These are phyloP conservation scores for Musa itinerans DNA, from an alignment of 176 grass and related monocot genomes.

Conservation along the genomic window DNA sequence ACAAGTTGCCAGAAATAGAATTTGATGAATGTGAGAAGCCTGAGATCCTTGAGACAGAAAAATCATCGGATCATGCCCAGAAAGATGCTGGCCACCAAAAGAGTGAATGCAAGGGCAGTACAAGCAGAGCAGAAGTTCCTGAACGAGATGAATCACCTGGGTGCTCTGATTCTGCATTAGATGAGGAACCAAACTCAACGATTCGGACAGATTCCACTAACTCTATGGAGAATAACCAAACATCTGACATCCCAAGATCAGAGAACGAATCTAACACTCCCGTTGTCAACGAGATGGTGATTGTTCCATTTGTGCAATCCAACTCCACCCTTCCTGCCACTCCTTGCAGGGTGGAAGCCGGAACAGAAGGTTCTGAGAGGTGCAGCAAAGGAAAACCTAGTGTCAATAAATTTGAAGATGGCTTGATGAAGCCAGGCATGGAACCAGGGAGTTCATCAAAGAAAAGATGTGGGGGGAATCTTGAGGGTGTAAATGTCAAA, in stretches of 20 bases:
- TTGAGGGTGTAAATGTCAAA: slow-evolving; percentile 39
- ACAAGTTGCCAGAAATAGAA: slow-evolving; percentile 83
- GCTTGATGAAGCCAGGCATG: slow-evolving; percentile 50
- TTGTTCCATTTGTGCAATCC: background rate
- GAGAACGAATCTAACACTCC: slow-evolving; percentile 53
- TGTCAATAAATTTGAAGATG: slow-evolving; percentile 36
- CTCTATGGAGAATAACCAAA: slow-evolving; percentile 37
- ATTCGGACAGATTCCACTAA: slow-evolving; percentile 63
- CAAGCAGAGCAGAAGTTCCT: slow-evolving; percentile 35
- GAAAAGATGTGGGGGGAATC: slow-evolving; percentile 54
- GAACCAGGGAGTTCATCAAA: slow-evolving; percentile 86
- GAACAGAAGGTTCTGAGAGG: slow-evolving; percentile 41
- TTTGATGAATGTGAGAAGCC: slow-evolving; percentile 83
- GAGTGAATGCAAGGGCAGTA: slow-evolving; percentile 7
- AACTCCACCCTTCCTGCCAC: slow-evolving; percentile 32
- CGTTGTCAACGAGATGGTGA: slow-evolving; percentile 26
- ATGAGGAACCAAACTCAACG: slow-evolving; percentile 75
- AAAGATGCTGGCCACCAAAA: background rate
- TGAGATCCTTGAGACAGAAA: slow-evolving; percentile 52
- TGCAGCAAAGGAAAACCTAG: slow-evolving; percentile 36
- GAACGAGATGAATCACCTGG: slow-evolving; percentile 53
- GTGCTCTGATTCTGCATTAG: slow-evolving; percentile 64
- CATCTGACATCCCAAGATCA: slow-evolving; percentile 31
- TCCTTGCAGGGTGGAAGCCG: slow-evolving; percentile 29
- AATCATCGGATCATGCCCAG: slow-evolving; percentile 22